These are phyloP conservation scores for Colletotrichum neosansevieriae DNA, from an alignment of 2,329 filamentous ascomycete genomes.

Conservation along the genomic window DNA sequence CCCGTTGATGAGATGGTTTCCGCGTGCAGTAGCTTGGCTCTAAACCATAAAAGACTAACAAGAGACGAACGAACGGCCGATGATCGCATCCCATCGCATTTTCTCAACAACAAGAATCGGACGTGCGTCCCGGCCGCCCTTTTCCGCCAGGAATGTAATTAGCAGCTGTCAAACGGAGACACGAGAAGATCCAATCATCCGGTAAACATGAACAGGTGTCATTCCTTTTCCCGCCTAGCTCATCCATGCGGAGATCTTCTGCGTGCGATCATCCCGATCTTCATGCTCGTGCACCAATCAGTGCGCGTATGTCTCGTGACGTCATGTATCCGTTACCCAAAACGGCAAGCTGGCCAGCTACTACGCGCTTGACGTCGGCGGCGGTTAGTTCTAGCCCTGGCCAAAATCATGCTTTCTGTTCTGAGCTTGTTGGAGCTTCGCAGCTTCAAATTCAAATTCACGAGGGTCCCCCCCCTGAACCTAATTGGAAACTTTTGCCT, in stretches of 20 bases:
- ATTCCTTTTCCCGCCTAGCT: slow-evolving; percentile 1
- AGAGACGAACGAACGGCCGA: neutral
- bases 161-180: neutral
- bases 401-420: slow-evolving; percentile 13
- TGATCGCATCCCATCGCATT: slow-evolving; percentile 5
- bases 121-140: neutral
- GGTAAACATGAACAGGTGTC: slow-evolving; percentile 24
- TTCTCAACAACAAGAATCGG: slow-evolving; percentile 1
- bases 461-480: neutral
- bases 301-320: slow-evolving; percentile 23
- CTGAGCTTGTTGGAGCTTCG: neutral
- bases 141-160: neutral
- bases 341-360: slow-evolving; percentile 20
- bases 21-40: neutral
- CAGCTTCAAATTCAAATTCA: slow-evolving; percentile 24
- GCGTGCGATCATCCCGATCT: slow-evolving; percentile 19
- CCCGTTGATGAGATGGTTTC: slow-evolving; percentile 4
- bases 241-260: slow-evolving; percentile 34
- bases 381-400: slow-evolving; percentile 19
- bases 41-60: neutral
- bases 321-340: slow-evolving; percentile 27
- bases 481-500: too few relatives aligned
- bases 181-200: slow-evolving; percentile 17
- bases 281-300: slow-evolving; percentile 10
- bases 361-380: slow-evolving; percentile 40